Evolutionary conservation across 148 eudicot species (phyloP), one percentile per base, ranked within the genome.

Genomic region (Vaccinium corymbosum): DNA sequence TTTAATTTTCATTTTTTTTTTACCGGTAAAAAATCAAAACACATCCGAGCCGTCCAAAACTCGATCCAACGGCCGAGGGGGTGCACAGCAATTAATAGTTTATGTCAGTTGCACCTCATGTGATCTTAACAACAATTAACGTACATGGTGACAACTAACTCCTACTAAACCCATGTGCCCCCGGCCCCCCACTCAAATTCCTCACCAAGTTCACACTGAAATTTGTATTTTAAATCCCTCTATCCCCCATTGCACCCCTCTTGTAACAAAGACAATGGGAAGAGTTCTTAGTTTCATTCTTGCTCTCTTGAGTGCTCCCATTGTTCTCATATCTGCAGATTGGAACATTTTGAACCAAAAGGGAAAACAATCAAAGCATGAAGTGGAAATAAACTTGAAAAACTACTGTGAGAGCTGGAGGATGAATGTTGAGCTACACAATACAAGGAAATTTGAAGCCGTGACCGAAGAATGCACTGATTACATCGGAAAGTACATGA

Each of bases 351-450:
- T 89, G 83, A 85, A 77, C 55, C 90, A 80, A 10, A 84, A 64
- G 22, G 73, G 64, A 15, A 85, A 76, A 25, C 48, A 57, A 27
- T 27, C 73, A 27, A 25, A 27, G 0, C 73, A 68, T 82, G 86
- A 80, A 3, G 51, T 89, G 11, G 15, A 83, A 12, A 86, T 89
- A n/a, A 77, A 76, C 72, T 68, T 90, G 73, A 87, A 86, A 68
- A 90, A 86, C 77, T 89, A 87, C 79, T 87, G 91, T 38, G 91
- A 90, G 87, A 85, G 86, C 64, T 90, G 91, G 93, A 90, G 91
- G 72, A 89, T 90, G 85, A 90, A 90, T 77, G 93, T 89, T 48
- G 93, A 90, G 85, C 88, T 90, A 17, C 77, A 89, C 88, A 90
- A 89, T 87, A 86, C 89, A 35, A 64, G 81, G 5, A 89, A 84